Evolutionary conservation across 352 stramenopile species (phyloP).

Genomic region (Plasmopara viticola): DNA sequence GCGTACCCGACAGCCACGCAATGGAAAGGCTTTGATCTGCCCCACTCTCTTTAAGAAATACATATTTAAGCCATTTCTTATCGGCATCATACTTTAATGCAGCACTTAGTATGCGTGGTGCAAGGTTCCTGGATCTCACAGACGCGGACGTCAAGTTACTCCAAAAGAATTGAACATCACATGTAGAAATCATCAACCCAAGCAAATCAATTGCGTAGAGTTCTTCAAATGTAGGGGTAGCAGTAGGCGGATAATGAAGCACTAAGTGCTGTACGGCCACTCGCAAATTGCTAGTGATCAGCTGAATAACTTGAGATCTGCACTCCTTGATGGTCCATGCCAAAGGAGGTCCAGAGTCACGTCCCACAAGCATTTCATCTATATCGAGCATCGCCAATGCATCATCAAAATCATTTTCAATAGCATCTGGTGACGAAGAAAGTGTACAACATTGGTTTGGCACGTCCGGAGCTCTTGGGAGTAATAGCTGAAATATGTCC

Average conservation of each 20-base stretch:
- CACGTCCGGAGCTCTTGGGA: slow-evolving; percentile 27
- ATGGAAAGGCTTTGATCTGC: slow-evolving; percentile 48
- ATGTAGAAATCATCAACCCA: slow-evolving; percentile 49
- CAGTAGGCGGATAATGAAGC: slow-evolving; percentile 36
- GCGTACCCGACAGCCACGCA: slow-evolving; percentile 60
- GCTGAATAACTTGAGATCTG: slow-evolving; percentile 18
- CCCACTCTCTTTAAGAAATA: slow-evolving; percentile 51
- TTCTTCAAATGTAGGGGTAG: slow-evolving; percentile 35
- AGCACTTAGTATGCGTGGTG: slow-evolving; percentile 47
- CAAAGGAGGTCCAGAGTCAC: slow-evolving; percentile 1
- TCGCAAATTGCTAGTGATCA: slow-evolving; percentile 33
- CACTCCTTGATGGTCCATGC: slow-evolving; percentile 27
- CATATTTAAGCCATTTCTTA: slow-evolving; percentile 61
- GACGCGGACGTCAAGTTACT: slow-evolving; percentile 29
- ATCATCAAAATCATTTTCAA: slow-evolving; percentile 31
- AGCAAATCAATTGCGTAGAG: slow-evolving; percentile 65
- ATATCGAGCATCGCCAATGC: slow-evolving; percentile 37
- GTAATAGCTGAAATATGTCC: slow-evolving; percentile 48
- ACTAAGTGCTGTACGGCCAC: slow-evolving; percentile 47
- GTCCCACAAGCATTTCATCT: slow-evolving; percentile 16
- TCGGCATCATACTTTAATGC: slow-evolving; percentile 50
- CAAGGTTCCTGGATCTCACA: slow-evolving; percentile 45
- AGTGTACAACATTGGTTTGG: slow-evolving; percentile 24
- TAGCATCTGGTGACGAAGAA: slow-evolving; percentile 12
- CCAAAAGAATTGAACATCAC: slow-evolving; percentile 61